phyloP scores from a whole-genome alignment of 306 rosid species.

The Ormosia emarginata region DNA sequence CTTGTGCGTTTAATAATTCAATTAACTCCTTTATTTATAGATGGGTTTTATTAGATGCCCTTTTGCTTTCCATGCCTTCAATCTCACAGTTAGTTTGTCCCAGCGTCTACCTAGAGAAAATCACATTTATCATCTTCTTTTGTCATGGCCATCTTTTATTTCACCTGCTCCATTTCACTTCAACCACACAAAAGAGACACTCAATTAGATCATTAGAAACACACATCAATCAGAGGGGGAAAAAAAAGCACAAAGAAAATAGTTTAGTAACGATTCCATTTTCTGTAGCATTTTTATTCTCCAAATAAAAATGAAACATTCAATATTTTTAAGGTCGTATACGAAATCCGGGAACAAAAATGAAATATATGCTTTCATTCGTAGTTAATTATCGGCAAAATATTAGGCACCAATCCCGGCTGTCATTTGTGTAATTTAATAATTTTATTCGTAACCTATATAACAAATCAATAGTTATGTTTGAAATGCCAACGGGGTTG shows the following conservation, averaged over 20 bases:
- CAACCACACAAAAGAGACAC: not conserved
- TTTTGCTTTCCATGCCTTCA: slow-evolving; percentile 15
- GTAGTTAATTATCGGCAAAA: not conserved
- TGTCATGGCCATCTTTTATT: not conserved
- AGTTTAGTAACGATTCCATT: not conserved
- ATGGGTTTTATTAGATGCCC: not conserved
- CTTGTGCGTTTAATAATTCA: slow-evolving; percentile 18
- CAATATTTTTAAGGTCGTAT: not conserved
- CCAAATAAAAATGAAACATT: not conserved
- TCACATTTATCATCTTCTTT: not conserved
- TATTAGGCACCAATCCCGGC: not conserved
- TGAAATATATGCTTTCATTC: not conserved
- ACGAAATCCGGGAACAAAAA: not conserved
- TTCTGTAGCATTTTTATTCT: not conserved
- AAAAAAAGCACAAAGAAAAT: not conserved
- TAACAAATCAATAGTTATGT: not conserved
- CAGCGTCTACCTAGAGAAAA: not conserved
- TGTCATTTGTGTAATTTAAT: not conserved
- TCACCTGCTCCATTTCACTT: not conserved
- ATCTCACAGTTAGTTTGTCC: slow-evolving; percentile 9
- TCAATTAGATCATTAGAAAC: not conserved
- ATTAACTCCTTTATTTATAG: slow-evolving; percentile 1
- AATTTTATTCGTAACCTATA: not conserved
- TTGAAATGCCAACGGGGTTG: not conserved
- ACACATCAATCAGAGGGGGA: not conserved